Percentiles rank a stretch among this genome's conserved stretches.
Conservation (phyloP, 805 yeast species). For the Schwanniomyces occidentalis region DNA sequence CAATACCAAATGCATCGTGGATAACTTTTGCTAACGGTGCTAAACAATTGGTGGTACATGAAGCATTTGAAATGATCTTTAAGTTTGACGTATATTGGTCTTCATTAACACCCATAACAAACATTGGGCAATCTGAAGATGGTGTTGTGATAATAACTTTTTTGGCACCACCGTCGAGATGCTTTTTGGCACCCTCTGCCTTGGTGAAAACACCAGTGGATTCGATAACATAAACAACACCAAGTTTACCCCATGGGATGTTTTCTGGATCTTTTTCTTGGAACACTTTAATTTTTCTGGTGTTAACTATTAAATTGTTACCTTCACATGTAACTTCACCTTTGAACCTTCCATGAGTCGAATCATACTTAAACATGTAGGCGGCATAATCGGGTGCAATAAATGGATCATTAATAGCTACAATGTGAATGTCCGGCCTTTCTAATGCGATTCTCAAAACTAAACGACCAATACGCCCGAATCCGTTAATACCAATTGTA, state of each 20-base stretch:
- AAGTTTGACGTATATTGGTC: constrained; percentile 34
- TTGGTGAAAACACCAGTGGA: constrained; percentile 39
- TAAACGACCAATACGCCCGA: constrained; percentile 38
- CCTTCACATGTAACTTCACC: constrained; percentile 28
- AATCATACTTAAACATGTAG: constrained; percentile 39
- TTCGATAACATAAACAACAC: constrained; percentile 33
- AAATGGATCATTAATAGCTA: constrained; percentile 36
- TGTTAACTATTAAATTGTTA: constrained; percentile 26
- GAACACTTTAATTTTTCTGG: constrained; percentile 27
- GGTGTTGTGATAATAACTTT: constrained; percentile 35
- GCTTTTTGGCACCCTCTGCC: constrained; percentile 36
- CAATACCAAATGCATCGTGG: constrained; percentile 35
- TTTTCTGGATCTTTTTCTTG: constrained; percentile 35
- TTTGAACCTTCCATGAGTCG: constrained; percentile 33
- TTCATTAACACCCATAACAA: constrained; percentile 36
- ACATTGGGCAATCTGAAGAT: constrained; percentile 40
- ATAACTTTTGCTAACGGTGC: constrained; percentile 39
- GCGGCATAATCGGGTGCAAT: constrained; percentile 36
- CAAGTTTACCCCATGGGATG: constrained; percentile 36
- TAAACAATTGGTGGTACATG: constrained; percentile 39
- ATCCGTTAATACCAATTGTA: constrained; percentile 36
- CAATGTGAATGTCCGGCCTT: constrained; percentile 34
- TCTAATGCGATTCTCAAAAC: constrained; percentile 32
- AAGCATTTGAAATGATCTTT: constrained; percentile 34
- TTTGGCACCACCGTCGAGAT: constrained; percentile 38